Evolutionary conservation across 1,139 yeast genomes (phyloP).

Genomic region (Trichomonascaceae sp.): DNA sequence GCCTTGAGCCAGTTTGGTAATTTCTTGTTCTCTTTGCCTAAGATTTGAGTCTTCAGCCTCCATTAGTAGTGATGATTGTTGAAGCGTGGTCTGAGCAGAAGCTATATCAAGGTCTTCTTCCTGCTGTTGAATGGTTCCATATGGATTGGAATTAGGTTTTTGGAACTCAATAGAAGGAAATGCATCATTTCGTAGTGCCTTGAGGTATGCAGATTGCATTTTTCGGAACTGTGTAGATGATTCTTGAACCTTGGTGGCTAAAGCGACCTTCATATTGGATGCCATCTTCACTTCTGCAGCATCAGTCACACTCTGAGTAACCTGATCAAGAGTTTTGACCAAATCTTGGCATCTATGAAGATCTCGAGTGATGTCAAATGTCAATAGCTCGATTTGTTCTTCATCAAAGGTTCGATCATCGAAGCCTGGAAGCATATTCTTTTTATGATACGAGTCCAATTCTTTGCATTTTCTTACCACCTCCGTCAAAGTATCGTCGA

Average conservation of each 20-base stretch:
- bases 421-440: conserved; percentile 80
- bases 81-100: conserved; percentile 40
- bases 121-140: conserved; percentile 17
- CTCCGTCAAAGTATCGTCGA: conserved; percentile 53
- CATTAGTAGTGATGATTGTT: conserved; percentile 25
- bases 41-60: conserved; percentile 35
- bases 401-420: conserved; percentile 66
- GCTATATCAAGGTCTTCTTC: conserved; percentile 38
- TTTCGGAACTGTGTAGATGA: conserved; percentile 72
- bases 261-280: conserved; percentile 72
- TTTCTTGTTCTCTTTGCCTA: conserved; percentile 79
- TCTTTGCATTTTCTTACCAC: conserved; percentile 48
- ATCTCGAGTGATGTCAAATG: conserved; percentile 65
- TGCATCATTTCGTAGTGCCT: conserved; percentile 39
- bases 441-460: conserved; percentile 66
- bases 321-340: conserved; percentile 58
- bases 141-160: conserved; percentile 5
- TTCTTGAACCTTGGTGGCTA: conserved; percentile 81
- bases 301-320: conserved; percentile 38
- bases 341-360: conserved; percentile 70
- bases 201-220: conserved; percentile 82
- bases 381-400: conserved; percentile 70
- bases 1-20: conserved; percentile 86
- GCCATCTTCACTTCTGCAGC: conserved; percentile 55
- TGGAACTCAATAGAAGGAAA: conserved; percentile 8